Percentiles rank a stretch among this genome's conserved stretches.
Evolutionary conservation across 371 early-diverging fungal genomes (phyloP).

Genomic region (Circinella minor): DNA sequence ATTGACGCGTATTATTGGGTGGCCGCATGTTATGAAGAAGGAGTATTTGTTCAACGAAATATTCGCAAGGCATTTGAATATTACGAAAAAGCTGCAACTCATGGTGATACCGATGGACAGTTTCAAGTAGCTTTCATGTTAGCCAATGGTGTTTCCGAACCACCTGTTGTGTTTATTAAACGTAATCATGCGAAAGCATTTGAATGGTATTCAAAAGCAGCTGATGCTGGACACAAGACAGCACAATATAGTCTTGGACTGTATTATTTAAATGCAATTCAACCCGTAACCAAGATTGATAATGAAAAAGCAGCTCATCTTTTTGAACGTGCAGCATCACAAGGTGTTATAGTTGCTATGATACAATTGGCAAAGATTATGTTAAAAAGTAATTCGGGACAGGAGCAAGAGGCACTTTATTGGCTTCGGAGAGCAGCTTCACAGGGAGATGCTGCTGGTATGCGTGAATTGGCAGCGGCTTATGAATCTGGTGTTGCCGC

Average conservation of each 20-base stretch:
- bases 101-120: constrained; percentile 29
- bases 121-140: constrained; percentile 18
- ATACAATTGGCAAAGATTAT: constrained; percentile 32
- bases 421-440: constrained; percentile 21
- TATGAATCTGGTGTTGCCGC: constrained; percentile 16
- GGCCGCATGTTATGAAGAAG: constrained; percentile 44
- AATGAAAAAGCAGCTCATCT: constrained; percentile 32
- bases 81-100: constrained; percentile 17
- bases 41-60: constrained; percentile 26
- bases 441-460: constrained; percentile 13
- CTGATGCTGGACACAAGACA: constrained; percentile 33
- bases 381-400: constrained; percentile 4
- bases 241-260: constrained; percentile 49
- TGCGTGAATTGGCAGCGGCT: constrained; percentile 24
- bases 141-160: constrained; percentile 11
- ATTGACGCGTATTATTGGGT: constrained; percentile 42
- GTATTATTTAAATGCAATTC: constrained; percentile 50
- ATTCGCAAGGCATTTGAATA: constrained; percentile 22
- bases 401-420: constrained; percentile 13
- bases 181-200: constrained; percentile 22
- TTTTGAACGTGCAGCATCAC: constrained; percentile 44
- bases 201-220: constrained; percentile 34
- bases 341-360: constrained; percentile 43
- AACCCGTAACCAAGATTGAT: constrained; percentile 31
- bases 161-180: constrained; percentile 1